phyloP scores from a whole-genome alignment of 2,329 filamentous ascomycete species.

The Xylaria sp. region DNA sequence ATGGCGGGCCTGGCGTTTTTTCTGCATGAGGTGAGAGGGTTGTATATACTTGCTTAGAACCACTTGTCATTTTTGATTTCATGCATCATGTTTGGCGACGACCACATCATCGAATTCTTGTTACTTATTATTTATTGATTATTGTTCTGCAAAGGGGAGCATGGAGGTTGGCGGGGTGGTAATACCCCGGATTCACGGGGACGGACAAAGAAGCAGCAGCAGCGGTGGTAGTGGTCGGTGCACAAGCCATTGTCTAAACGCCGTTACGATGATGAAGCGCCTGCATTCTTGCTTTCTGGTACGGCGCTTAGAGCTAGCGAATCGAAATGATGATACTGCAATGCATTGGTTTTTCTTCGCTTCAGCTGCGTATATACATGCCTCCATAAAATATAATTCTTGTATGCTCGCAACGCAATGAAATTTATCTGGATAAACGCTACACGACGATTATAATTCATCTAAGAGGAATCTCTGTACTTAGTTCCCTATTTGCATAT shows the following conservation, averaged over 20 bases:
- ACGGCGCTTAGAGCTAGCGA: conserved; percentile 1
- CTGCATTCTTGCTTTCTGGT: neutral
- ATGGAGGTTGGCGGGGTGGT: neutral
- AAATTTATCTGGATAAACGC: neutral
- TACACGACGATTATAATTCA: neutral
- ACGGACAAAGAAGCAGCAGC: neutral
- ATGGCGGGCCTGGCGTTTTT: neutral
- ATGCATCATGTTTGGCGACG: conserved; percentile 10
- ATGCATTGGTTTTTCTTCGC: conserved; percentile 14
- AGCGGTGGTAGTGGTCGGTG: conserved; percentile 2
- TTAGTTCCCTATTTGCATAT: neutral
- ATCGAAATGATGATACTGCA: conserved; percentile 3
- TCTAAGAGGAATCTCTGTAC: neutral
- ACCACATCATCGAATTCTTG: neutral
- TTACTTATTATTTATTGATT: neutral
- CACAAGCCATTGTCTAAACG: conserved; percentile 8
- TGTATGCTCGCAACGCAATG: conserved; percentile 5
- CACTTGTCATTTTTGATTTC: neutral
- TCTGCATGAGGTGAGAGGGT: neutral
- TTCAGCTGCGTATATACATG: conserved; percentile 9
- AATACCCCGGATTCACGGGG: conserved; percentile 5
- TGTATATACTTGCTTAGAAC: conserved; percentile 33
- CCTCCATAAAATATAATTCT: conserved; percentile 7
- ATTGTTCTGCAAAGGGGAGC: neutral
- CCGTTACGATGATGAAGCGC: conserved; percentile 7